Percentiles rank a stretch among this genome's conserved stretches.
phyloP scores from a whole-genome alignment of 352 stramenopile species.

The Pythium insidiosum region DNA sequence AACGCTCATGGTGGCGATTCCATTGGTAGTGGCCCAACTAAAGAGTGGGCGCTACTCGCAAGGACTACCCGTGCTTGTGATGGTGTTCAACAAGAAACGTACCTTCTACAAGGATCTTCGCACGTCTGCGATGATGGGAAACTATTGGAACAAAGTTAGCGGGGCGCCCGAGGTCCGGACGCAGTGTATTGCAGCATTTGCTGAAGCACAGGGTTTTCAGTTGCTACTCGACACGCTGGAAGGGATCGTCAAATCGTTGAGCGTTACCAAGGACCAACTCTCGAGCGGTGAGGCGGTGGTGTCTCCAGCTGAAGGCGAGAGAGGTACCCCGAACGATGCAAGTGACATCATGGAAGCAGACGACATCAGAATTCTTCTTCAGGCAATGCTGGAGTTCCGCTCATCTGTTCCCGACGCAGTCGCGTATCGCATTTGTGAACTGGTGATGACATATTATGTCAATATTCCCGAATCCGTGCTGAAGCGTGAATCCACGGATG shows the following conservation, averaged over 20 bases:
- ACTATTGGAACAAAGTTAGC: slow-evolving; percentile 85
- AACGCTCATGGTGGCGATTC: slow-evolving; percentile 55
- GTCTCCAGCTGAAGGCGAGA: no score
- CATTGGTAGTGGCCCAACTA: slow-evolving; percentile 63
- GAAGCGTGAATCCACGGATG: slow-evolving; percentile 83
- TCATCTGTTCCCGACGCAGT: slow-evolving; percentile 55
- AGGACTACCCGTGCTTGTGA: slow-evolving; percentile 58
- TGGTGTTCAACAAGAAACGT: slow-evolving; percentile 88
- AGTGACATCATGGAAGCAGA: slow-evolving; percentile 55
- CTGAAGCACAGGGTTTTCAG: slow-evolving; percentile 73
- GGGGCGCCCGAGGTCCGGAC: slow-evolving; percentile 74
- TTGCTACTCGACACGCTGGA: slow-evolving; percentile 68
- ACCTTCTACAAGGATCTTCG: slow-evolving; percentile 86
- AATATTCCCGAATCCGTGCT: slow-evolving; percentile 68
- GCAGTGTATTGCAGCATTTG: slow-evolving; percentile 80
- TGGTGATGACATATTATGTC: slow-evolving; percentile 81
- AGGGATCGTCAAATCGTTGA: slow-evolving; percentile 44
- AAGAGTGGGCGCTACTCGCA: slow-evolving; percentile 59
- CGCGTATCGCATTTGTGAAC: slow-evolving; percentile 52
- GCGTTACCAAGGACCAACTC: slow-evolving; percentile 25
- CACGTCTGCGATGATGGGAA: slow-evolving; percentile 83
- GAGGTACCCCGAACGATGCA: neutral
- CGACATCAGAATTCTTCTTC: slow-evolving; percentile 70
- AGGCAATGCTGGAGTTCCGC: slow-evolving; percentile 73
- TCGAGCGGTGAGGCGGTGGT: slow-evolving; percentile 21